These are phyloP conservation scores for Lojkania enalia DNA, from an alignment of 2,329 filamentous ascomycete genomes.

Conservation along the genomic window DNA sequence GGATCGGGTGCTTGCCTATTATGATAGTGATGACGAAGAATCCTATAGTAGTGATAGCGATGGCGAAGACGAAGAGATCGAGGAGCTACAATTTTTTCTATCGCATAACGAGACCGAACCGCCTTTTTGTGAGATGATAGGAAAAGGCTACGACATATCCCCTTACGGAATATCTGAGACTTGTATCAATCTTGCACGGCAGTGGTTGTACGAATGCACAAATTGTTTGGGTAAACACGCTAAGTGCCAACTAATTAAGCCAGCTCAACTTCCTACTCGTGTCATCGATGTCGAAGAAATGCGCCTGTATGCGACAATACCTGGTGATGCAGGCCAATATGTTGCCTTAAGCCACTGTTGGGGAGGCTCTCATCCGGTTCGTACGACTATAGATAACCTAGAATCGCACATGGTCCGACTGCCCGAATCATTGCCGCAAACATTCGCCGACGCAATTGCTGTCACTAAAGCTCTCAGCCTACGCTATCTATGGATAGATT, in stretches of 20 bases:
- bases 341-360: constrained; percentile 4
- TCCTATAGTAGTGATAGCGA: neutral
- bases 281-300: neutral
- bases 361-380: neutral
- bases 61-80: too few relatives aligned
- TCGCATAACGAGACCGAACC: neutral
- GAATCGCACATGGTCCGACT: constrained; percentile 52
- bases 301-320: neutral
- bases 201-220: neutral
- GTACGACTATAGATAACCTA: constrained; percentile 45
- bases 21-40: neutral
- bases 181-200: neutral
- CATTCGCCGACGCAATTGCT: constrained; percentile 1
- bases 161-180: neutral
- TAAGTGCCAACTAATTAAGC: too few relatives aligned
- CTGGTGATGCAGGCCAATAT: neutral
- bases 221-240: neutral
- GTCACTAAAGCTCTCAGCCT: neutral
- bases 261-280: neutral
- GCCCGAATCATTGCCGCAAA: constrained; percentile 27
- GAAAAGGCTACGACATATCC: neutral
- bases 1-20: neutral
- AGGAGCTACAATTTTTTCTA: neutral
- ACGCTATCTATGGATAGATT: too few relatives aligned
- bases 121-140: neutral